Evolutionary conservation across 2,329 filamentous ascomycete species (phyloP).

Genomic region (Hawksworthiomyces lignivorus): DNA sequence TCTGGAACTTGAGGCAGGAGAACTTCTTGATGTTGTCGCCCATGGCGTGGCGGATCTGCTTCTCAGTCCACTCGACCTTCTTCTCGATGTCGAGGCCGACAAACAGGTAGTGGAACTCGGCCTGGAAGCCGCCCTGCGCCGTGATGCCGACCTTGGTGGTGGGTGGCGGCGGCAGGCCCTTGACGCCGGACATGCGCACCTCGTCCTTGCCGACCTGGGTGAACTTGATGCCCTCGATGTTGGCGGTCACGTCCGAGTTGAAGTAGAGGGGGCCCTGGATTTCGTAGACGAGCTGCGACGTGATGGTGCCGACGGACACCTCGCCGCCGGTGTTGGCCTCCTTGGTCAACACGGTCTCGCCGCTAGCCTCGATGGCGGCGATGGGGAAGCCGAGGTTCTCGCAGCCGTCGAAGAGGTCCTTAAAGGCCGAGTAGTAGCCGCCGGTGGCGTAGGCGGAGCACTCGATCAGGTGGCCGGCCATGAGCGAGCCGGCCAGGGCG

Average conservation of each 20-base stretch:
- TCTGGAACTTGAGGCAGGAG: conserved; percentile 18
- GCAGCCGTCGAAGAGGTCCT: conserved; percentile 32
- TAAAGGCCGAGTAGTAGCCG: conserved; percentile 38
- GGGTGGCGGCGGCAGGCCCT: conserved; percentile 23
- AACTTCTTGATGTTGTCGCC: conserved; percentile 18
- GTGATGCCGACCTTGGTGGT: conserved; percentile 23
- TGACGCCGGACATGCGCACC: conserved; percentile 25
- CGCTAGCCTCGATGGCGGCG: conserved; percentile 38
- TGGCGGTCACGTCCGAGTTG: conserved; percentile 25
- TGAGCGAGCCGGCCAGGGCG: conserved; percentile 32
- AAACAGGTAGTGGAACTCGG: conserved; percentile 19
- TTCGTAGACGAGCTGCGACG: conserved; percentile 28
- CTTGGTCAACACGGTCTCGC: conserved; percentile 23
- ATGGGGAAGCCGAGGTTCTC: conserved; percentile 40
- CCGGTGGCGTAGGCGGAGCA: conserved; percentile 38
- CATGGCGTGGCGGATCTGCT: conserved; percentile 13
- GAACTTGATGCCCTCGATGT: conserved; percentile 28
- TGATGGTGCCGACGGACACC: conserved; percentile 13
- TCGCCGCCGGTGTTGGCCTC: conserved; percentile 18
- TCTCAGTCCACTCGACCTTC: conserved; percentile 17
- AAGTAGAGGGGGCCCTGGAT: conserved; percentile 30
- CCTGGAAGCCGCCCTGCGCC: conserved; percentile 17
- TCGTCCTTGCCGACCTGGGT: conserved; percentile 31
- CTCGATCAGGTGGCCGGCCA: conserved; percentile 37
- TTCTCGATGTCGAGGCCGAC: conserved; percentile 17